Base-by-base conservation (phyloP, 169 alveolate genomes). In the Hammondia hammondi region DNA sequence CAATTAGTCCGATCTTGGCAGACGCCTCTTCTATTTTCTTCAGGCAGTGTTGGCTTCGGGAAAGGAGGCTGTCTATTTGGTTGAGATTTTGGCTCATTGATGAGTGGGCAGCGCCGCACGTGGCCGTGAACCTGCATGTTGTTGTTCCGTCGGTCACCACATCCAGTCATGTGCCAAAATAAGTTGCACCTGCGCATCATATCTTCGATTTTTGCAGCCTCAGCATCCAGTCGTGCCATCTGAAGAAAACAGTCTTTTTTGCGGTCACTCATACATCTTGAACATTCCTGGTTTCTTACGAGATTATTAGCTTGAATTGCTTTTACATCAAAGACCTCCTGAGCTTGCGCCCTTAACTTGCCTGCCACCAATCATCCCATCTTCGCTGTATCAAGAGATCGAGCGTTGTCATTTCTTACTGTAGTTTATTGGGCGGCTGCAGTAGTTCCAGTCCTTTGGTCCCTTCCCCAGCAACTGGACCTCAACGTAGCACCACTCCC, bases 401-500 rank as follows among this genome's bases (percentile, higher is more conserved):
- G 32, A 27, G 19, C 73, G 32, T 6, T 10, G 48, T 35, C 14
- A 73, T n/a, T n/a, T 27, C 39, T 32, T 73, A 93, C 95, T 93
- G 57, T 87, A 93, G 77, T 48, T 82, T 27, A 93, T 57, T 43
- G 94, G 94, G 19, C 90, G 95, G 85, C 45, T 29, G 90, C 95
- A 93, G 57, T 93, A 93, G 91, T 93, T 85, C 99, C 99, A 98
- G 95, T 98, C 99, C 52, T 98, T 95, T 29, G 96, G 94, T 14
- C 99, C 99, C 35, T 97, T 98, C 56, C 99, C 98, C 57, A 98
- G 96, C 56, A 98, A 95, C 93, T 98, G 99, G n/a, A 98, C 99
- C 94, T 98, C 99, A 45, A 98, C 98, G 94, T 98, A 98, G 93
- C 99, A 98, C 99, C 99, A 98, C 72, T 98, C 99, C 45, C 98